Evolutionary conservation across 805 yeast species (phyloP), one percentile per base, ranked within the genome.

Genomic region (Kuraishia ogatae): DNA sequence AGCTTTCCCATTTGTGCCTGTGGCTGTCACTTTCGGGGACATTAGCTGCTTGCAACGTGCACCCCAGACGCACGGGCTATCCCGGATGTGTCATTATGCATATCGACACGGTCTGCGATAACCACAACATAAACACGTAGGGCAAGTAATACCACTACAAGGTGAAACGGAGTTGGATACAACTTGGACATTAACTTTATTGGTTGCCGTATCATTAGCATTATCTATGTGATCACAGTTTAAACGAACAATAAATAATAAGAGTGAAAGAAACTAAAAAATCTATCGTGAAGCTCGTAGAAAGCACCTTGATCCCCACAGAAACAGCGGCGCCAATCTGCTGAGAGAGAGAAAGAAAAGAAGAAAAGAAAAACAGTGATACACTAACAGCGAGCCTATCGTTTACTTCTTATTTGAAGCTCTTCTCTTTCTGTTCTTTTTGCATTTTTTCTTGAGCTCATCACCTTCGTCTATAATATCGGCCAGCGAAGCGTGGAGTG

Each of bases 361-460:
- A 35, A 11, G 3, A 11, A 15, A 7, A 35, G n/a, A 13, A 17
- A 15, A 17, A 35, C 4, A 35, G 15, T 7, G 13, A 35, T 3
- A 35, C 43, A 35, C 43, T 6, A 10, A 26, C 29, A 26, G 29
- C 29, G 29, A 10, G 10, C 29, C n/a, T n/a, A n/a, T n/a, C n/a
- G 50, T 13, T 22, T 49, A 52, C 24, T 52, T 52, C 48, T 43
- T 52, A 24, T 43, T 52, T 24, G 50, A 39, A 15, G 50, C 53
- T 17, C 50, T 43, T 52, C 50, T 52, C 50, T 52, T 52, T 17
- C 17, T n/a, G 49, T 43, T 43, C 53, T 52, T 52, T 50, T 52
- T 52, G 43, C 46, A 8, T 19, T 35, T 52, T 22, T 23, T 19
- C 50, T 43, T 49, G 22, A 52, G 19, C n/a, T 43, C 53, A 13